Base-by-base conservation (phyloP, 176 grass and related monocot genomes). In the Ampelocalamus luodianensis region DNA sequence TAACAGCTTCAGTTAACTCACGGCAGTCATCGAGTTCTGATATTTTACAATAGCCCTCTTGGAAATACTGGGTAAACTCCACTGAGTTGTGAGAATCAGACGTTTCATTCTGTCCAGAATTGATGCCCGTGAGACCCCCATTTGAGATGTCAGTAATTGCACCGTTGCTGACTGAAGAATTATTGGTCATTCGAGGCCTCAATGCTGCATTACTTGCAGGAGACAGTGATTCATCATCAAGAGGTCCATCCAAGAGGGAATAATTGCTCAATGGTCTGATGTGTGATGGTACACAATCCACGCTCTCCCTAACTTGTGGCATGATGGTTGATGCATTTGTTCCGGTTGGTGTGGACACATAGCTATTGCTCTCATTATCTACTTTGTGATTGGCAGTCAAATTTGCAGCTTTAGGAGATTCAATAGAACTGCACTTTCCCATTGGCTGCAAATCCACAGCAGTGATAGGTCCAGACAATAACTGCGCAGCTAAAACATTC, bases 1-100 rank as follows among this genome's bases (percentile, higher is more conserved):
- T 97, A 92, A 95, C 95, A 98, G 95, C 95, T 84, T 99, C 97
- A 96, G 93, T 94, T 89, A 94, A 93, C 91, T 96, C 97, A 96
- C 93, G 88, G 93, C 97, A 91, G 91, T 96, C 97, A 96, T 99
- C 88, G 91, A 99, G 93, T 87, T 92, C 96, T 78, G 93, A 93
- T 94, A 94, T 90, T 90, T 99, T 99, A 93, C 97, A 99, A 89
- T 99, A 99, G 91, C 97, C 93, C 88, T 94, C 97, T 56, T 96
- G 82, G 91, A 99, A 99, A 96, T 86, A 99, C 66, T 99, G 91
- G 93, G 88, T 90, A 85, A 99, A 92, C 83, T 99, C 90, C 22
- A 89, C 76, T 15, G 89, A 94, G 65, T 87, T 92, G 61, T 89
- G 85, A 83, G 90, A 94, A 92, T 88, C 81, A 87, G 88, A 85